phyloP scores from a whole-genome alignment of 768 basidiomycete genomes.

The Dendrothele bispora region DNA sequence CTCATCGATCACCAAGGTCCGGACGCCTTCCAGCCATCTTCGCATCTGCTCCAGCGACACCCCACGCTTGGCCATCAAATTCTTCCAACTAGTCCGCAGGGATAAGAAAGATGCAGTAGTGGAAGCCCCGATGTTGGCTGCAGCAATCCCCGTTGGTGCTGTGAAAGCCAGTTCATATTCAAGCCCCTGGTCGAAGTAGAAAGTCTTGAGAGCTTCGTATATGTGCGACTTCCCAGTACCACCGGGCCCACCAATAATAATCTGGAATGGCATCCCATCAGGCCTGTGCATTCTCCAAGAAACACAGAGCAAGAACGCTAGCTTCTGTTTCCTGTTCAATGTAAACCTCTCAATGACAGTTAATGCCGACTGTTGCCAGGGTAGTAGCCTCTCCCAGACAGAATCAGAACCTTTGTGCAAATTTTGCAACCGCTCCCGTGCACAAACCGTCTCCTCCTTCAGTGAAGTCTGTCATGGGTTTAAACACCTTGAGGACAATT shows the following conservation, averaged over 20 bases:
- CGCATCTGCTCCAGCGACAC: neutral
- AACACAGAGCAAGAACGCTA: slow-evolving; percentile 4
- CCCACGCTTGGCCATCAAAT: neutral
- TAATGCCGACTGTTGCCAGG: neutral
- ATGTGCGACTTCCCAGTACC: slow-evolving; percentile 17
- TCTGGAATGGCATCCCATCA: neutral
- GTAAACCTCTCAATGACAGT: neutral
- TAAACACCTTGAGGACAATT: no score
- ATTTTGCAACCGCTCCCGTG: neutral
- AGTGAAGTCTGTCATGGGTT: neutral
- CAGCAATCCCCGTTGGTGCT: neutral
- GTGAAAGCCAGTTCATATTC: neutral
- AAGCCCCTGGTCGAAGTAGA: neutral
- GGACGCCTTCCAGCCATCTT: neutral
- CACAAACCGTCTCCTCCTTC: neutral
- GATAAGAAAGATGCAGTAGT: neutral
- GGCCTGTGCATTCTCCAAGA: neutral
- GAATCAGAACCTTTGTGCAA: no score
- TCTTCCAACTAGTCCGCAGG: neutral
- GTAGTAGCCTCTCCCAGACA: no score
- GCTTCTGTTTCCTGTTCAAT: slow-evolving; percentile 8
- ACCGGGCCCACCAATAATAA: slow-evolving; percentile 13
- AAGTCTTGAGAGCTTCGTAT: slow-evolving; percentile 6
- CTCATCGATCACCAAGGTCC: neutral
- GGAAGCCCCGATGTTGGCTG: neutral